Evolutionary conservation across 345 rosid genomes (phyloP), one percentile per base, ranked within the genome.

Genomic region (Eucalyptus urophylla): DNA sequence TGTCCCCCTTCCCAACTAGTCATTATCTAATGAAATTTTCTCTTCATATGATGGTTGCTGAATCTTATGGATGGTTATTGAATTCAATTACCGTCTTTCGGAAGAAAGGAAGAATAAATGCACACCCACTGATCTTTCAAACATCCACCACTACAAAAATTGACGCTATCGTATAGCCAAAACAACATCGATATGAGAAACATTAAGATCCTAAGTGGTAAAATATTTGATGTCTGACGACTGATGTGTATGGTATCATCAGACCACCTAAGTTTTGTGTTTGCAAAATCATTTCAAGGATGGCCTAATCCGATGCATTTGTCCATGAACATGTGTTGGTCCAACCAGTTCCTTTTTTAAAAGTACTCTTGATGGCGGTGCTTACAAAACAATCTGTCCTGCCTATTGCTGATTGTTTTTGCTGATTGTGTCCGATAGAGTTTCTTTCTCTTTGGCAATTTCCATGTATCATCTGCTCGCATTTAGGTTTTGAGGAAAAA

Each of bases 121-220:
- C 47, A 21, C 27, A 13, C 47, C 14, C 15, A 76, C 83, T 10
- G 27, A 19, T 76, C 83, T 76, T 76, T 21, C 27, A 40, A 37
- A 76, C 27, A 37, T 40, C 29, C 0, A 76, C 3, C 27, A 2
- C 9, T 12, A 37, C 3, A 40, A 40, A 40, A 40, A 40, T 76
- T 25, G 25, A 40, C 0, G 3, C 47, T 21, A 0, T 76, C 3
- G 5, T 21, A 21, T 76, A 0, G 14, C 24, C 45, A 72, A 37
- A 37, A 10, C 22, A 43, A 37, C 27, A 72, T 72, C 14, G 45
- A 19, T 37, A 37, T 10, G 27, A 72, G 8, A 37, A 76, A 76
- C 7, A 37, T 76, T 24, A 21, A 37, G 14, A 19, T 6, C 15
- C 47, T 40, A 72, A 72, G 2, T 2, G 45, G 44, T 72, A 37